Conservation (phyloP, 2,329 filamentous ascomycete genomes). For the Chrysoporthe deuterocubensis region DNA sequence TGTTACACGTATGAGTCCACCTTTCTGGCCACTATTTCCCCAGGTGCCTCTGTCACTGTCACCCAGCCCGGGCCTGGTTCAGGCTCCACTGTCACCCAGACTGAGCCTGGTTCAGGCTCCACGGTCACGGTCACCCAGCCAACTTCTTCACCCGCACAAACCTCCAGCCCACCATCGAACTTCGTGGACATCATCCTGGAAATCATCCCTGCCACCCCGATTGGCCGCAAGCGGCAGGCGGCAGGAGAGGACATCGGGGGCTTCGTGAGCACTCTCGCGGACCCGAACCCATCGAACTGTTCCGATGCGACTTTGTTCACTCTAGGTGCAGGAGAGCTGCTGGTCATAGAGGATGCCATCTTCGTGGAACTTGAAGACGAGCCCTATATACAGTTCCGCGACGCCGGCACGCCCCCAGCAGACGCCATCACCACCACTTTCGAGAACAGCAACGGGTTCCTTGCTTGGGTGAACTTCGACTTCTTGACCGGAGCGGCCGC, state of each 20-base stretch:
- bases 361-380: neutral
- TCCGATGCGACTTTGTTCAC: neutral
- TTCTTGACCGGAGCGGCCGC: neutral
- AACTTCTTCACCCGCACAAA: neutral
- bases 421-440: slow-evolving; percentile 3
- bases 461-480: neutral
- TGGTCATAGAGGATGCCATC: neutral
- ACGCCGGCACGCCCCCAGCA: neutral
- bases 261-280: neutral
- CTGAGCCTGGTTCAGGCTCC: neutral
- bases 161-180: neutral
- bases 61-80: neutral
- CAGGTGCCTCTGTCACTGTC: neutral
- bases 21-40: neutral
- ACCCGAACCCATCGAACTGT: neutral
- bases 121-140: neutral
- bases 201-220: neutral
- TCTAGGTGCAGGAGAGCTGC: neutral
- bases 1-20: slow-evolving; percentile 1
- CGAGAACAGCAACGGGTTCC: neutral
- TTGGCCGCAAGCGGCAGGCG: neutral
- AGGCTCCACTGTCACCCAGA: neutral
- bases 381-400: neutral
- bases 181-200: neutral
- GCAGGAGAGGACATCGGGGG: neutral